These are phyloP conservation scores for Nicotiana otophora DNA, from an alignment of 257 asterid genomes.

Conservation along the genomic window DNA sequence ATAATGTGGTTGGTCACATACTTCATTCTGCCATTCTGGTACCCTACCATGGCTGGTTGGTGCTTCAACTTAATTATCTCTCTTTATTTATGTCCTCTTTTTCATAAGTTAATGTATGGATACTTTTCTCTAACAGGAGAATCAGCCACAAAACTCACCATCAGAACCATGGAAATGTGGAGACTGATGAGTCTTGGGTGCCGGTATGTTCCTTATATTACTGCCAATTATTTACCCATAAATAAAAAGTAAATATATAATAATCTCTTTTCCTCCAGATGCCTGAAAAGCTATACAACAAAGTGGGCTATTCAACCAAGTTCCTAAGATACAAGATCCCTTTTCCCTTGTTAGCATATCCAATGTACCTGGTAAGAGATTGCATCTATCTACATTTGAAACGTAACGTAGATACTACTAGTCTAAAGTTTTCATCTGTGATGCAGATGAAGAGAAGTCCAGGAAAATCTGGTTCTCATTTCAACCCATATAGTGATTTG, in stretches of 20 bases:
- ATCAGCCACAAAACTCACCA: conserved; percentile 73
- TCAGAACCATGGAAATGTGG: conserved; percentile 70
- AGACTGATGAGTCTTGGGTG: conserved; percentile 69
- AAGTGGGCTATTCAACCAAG: conserved; percentile 5
- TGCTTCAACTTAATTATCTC: background rate
- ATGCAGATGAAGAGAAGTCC: conserved; percentile 46
- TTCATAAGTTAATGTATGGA: no score
- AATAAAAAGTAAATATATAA: no score
- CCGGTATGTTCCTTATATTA: conserved; percentile 35
- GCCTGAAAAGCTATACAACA: conserved; percentile 20
- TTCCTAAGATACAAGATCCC: conserved; percentile 56
- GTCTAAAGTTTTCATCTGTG: background rate
- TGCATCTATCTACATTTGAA: background rate
- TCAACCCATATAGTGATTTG: conserved; percentile 35
- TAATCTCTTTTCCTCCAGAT: background rate
- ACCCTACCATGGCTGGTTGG: conserved; percentile 66
- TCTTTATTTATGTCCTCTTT: background rate
- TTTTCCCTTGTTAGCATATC: conserved; percentile 73
- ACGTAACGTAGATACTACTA: background rate
- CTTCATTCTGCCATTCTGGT: conserved; percentile 63
- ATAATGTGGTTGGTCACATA: conserved; percentile 54
- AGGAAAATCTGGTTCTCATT: conserved; percentile 45
- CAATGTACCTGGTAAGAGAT: conserved; percentile 50
- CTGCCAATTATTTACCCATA: no score
- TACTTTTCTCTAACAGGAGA: conserved; percentile 29